A percentile compares a stretch with the other conserved stretches of the same genome.
These are phyloP conservation scores for Eleusine indica DNA, from an alignment of 176 grass and related monocot genomes.

Conservation along the genomic window DNA sequence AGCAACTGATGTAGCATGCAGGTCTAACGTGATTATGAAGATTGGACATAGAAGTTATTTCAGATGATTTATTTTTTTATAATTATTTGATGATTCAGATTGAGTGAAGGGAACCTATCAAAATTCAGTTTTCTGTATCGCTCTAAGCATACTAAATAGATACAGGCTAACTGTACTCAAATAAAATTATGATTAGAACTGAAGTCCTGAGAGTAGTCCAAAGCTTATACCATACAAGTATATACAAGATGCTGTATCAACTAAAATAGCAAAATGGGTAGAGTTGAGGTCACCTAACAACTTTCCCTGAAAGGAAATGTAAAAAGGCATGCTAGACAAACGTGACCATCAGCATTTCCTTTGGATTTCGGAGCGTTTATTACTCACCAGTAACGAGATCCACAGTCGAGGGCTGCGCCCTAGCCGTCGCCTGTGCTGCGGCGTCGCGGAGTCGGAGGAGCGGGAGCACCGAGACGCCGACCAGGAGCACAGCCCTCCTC, in stretches of 20 bases:
- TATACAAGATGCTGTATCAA: neutral
- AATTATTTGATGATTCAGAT: neutral
- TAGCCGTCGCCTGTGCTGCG: slow-evolving; percentile 28
- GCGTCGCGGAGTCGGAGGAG: slow-evolving; percentile 68
- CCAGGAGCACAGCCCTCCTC: slow-evolving; percentile 75
- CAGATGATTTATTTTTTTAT: neutral
- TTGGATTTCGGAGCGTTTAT: neutral
- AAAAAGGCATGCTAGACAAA: neutral
- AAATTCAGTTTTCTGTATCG: neutral
- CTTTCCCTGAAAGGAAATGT: neutral
- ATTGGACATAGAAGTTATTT: neutral
- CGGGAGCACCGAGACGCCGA: slow-evolving; percentile 80
- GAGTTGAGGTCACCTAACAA: neutral
- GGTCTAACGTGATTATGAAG: neutral
- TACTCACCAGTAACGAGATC: slow-evolving; percentile 67
- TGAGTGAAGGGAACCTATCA: neutral
- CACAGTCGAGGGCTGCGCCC: slow-evolving; percentile 23
- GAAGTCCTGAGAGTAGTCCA: neutral
- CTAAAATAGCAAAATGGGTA: neutral
- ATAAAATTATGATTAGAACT: neutral
- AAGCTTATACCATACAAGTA: neutral
- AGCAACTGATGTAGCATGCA: neutral
- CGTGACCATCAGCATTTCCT: neutral
- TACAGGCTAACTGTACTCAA: neutral
- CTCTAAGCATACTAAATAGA: neutral